A percentile compares a stretch with the other conserved stretches of the same genome.
These are phyloP conservation scores for Sordariomycetes sp. DNA, from an alignment of 2,329 filamentous ascomycete species.

Conservation along the genomic window DNA sequence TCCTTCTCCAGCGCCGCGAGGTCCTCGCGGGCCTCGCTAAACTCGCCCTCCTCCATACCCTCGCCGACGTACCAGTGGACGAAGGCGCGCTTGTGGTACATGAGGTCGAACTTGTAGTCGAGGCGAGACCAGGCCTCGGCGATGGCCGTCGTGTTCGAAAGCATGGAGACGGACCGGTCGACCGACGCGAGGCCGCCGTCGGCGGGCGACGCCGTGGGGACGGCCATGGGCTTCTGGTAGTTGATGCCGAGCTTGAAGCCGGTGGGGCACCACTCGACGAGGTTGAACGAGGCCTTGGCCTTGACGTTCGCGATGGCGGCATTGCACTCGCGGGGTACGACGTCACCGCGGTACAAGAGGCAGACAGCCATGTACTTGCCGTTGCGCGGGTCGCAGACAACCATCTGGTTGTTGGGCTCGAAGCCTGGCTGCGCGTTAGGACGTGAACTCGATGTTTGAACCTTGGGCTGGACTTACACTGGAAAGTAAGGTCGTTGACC, in stretches of 20 bases:
- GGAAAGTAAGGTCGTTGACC: constrained; percentile 63
- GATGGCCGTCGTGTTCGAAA: constrained; percentile 64
- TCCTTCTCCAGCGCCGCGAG: constrained; percentile 76
- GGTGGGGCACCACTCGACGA: constrained; percentile 64
- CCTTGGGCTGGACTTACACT: constrained; percentile 37
- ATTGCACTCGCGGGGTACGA: constrained; percentile 57
- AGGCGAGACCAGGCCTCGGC: constrained; percentile 61
- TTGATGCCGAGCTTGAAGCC: constrained; percentile 68
- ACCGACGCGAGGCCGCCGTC: constrained; percentile 49
- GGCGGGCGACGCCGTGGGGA: constrained; percentile 33
- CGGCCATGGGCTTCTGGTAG: constrained; percentile 53
- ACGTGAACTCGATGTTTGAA: background rate
- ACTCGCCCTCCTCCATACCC: constrained; percentile 88
- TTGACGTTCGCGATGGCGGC: constrained; percentile 54
- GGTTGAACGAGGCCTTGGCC: constrained; percentile 59
- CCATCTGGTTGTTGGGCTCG: constrained; percentile 70
- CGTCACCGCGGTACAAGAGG: constrained; percentile 59
- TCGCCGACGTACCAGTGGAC: constrained; percentile 76
- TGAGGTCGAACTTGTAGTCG: constrained; percentile 65
- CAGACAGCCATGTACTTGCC: constrained; percentile 68
- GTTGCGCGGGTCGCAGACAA: constrained; percentile 60
- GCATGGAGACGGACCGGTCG: constrained; percentile 54
- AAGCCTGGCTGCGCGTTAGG: constrained; percentile 37
- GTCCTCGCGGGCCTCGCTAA: constrained; percentile 77
- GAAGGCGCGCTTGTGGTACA: constrained; percentile 67